Percentiles rank a stretch among this genome's conserved stretches.
phyloP scores from a whole-genome alignment of 108 stramenopile species.

The Cyclotella choctawhatcheeana region DNA sequence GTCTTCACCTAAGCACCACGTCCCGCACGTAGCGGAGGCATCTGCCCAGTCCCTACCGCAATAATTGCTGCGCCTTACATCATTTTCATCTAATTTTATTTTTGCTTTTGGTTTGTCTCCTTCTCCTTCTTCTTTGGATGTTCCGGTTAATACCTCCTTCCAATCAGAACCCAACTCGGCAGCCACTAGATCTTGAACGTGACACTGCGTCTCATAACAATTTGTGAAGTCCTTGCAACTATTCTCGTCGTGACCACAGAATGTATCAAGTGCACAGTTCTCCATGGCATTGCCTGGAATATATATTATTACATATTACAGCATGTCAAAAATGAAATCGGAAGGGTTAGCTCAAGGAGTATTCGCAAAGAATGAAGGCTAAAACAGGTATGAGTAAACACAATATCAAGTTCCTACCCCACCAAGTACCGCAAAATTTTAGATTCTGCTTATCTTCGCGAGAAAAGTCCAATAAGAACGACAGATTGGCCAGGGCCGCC shows the following conservation, averaged over 20 bases:
- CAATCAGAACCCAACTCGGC: slow-evolving; percentile 3
- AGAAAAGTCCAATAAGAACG: neutral
- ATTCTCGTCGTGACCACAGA: slow-evolving; percentile 1
- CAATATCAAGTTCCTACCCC: too few relatives aligned
- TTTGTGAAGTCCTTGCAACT: neutral
- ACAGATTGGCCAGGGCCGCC: neutral
- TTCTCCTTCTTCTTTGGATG: neutral
- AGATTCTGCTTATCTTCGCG: slow-evolving; percentile 12
- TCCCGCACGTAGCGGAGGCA: slow-evolving; percentile 6
- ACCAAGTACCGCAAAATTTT: slow-evolving; percentile 24
- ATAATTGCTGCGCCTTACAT: slow-evolving; percentile 14
- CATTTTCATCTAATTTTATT: neutral
- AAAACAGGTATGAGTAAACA: too few relatives aligned
- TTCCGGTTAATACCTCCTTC: neutral
- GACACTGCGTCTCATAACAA: slow-evolving; percentile 24
- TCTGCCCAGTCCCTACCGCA: slow-evolving; percentile 16
- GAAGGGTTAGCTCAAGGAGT: too few relatives aligned
- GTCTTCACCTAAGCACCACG: slow-evolving; percentile 18
- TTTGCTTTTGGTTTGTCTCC: neutral
- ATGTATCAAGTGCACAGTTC: slow-evolving; percentile 9
- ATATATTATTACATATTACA: too few relatives aligned
- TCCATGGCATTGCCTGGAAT: neutral
- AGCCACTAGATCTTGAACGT: slow-evolving; percentile 16
- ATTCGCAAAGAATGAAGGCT: too few relatives aligned
- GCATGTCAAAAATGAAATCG: too few relatives aligned